Conservation (phyloP, 1,284 basidiomycete species). For the Psilocybe mexicana region DNA sequence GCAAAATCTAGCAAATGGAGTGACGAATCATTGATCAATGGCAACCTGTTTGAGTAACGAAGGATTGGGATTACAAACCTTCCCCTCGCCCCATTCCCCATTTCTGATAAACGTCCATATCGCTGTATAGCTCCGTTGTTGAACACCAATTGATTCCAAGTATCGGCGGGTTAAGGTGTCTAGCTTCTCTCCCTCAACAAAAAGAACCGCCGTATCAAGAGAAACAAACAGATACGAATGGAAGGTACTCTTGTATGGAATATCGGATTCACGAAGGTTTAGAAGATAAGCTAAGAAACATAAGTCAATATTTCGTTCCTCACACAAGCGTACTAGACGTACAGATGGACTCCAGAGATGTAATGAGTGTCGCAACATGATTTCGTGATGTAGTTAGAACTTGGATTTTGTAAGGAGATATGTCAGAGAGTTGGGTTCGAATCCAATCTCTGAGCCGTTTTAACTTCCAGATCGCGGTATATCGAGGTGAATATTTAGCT, state of each 20-base stretch:
- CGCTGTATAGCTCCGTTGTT: conserved; percentile 72
- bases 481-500: conserved; percentile 41
- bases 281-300: conserved; percentile 64
- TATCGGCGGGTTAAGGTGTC: conserved; percentile 54
- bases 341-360: conserved; percentile 66
- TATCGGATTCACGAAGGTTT: conserved; percentile 84
- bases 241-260: conserved; percentile 88
- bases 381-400: conserved; percentile 61
- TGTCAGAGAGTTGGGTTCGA: conserved; percentile 53
- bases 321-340: neutral
- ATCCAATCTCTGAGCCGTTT: conserved; percentile 64
- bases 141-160: conserved; percentile 59
- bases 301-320: neutral
- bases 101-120: conserved; percentile 77
- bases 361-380: conserved; percentile 69
- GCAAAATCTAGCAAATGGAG: conserved; percentile 41
- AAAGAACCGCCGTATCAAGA: conserved; percentile 59
- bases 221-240: conserved; percentile 82
- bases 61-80: conserved; percentile 40
- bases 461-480: conserved; percentile 53
- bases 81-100: conserved; percentile 76
- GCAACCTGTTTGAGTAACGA: neutral
- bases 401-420: conserved; percentile 54
- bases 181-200: conserved; percentile 68
- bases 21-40: neutral